phyloP scores from a whole-genome alignment of 179 eudicot species.

The Carnegiea gigantea region DNA sequence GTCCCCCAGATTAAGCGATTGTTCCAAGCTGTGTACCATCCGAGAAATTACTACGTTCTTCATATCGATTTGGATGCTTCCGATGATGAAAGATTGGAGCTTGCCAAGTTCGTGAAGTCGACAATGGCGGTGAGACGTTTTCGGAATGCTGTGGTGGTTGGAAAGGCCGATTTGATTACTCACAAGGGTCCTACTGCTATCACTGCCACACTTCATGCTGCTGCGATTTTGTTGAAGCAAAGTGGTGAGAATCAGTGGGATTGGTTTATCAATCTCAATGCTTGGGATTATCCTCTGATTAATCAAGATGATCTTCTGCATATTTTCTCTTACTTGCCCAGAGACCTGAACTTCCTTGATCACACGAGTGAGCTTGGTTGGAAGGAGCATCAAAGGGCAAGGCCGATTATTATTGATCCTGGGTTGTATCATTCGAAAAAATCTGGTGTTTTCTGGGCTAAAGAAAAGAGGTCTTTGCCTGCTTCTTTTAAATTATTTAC shows the following conservation, averaged over 20 bases:
- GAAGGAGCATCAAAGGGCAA: slow-evolving; percentile 95
- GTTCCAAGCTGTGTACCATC: slow-evolving; percentile 76
- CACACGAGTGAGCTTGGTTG: slow-evolving; percentile 88
- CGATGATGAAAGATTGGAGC: slow-evolving; percentile 55
- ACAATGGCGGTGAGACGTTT: slow-evolving; percentile 38
- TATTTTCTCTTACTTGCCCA: slow-evolving; percentile 92
- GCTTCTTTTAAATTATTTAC: slow-evolving; percentile 78
- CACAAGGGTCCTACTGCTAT: slow-evolving; percentile 67
- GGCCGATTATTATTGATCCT: slow-evolving; percentile 90
- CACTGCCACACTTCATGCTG: slow-evolving; percentile 59
- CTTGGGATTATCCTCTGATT: slow-evolving; percentile 83
- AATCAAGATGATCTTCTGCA: slow-evolving; percentile 93
- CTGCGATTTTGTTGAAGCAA: slow-evolving; percentile 63
- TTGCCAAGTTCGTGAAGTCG: slow-evolving; percentile 54
- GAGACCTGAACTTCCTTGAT: slow-evolving; percentile 90
- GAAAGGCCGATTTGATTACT: slow-evolving; percentile 71
- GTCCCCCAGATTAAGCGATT: slow-evolving; percentile 51
- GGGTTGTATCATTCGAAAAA: slow-evolving; percentile 81
- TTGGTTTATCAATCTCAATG: slow-evolving; percentile 91
- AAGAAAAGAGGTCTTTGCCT: slow-evolving; percentile 88
- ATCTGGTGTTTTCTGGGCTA: slow-evolving; percentile 86
- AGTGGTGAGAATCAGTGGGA: slow-evolving; percentile 55
- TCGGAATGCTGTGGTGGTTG: slow-evolving; percentile 69
- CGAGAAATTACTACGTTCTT: slow-evolving; percentile 66
- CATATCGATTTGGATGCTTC: slow-evolving; percentile 79